Evolutionary conservation across 2,329 filamentous ascomycete species (phyloP), one percentile per base, ranked within the genome.

Genomic region (Cladosporium sp.): DNA sequence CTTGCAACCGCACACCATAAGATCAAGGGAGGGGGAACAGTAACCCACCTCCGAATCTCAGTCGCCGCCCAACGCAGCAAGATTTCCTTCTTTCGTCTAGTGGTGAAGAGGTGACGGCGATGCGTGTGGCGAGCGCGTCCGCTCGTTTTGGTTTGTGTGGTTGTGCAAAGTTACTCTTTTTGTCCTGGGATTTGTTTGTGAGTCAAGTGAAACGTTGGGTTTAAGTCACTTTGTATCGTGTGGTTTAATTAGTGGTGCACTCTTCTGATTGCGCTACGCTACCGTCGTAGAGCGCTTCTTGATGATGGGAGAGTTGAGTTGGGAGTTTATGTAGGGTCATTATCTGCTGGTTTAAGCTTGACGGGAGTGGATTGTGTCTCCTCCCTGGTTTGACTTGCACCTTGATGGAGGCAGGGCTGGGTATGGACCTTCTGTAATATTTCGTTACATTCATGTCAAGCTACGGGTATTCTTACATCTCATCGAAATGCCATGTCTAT

Each of bases 401-500:
- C 5, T 39, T 39, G 39, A 18, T 43, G 10, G 18, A 10, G 1
- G n/a, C n/a, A n/a, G n/a, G n/a, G n/a, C n/a, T n/a, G n/a, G n/a
- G n/a, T n/a, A n/a, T n/a, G n/a, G n/a, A n/a, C n/a, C n/a, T n/a
- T n/a, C n/a, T n/a, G n/a, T n/a, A n/a, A n/a, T n/a, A 8, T 46
- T n/a, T 58, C 56, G n/a, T 58, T 46, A 39, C 56, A 46, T 58
- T 58, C 56, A 28, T 58, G 14, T 46, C 56, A 58, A 28, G 23
- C 34, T 39, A 46, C 11, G 56, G 36, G 56, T 58, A 58, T 58
- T 36, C 56, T 28, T 46, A 58, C 56, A 58, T 32, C 32, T 7
- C 46, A 30, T 13, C 21, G n/a, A n/a, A n/a, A n/a, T n/a, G n/a
- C 14, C 18, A 51, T 28, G 53, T 26, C 67, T 67, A 77, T 61